Base-by-base conservation (phyloP, 139 green algal genomes). In the Deuterostichococcus epilithicus region DNA sequence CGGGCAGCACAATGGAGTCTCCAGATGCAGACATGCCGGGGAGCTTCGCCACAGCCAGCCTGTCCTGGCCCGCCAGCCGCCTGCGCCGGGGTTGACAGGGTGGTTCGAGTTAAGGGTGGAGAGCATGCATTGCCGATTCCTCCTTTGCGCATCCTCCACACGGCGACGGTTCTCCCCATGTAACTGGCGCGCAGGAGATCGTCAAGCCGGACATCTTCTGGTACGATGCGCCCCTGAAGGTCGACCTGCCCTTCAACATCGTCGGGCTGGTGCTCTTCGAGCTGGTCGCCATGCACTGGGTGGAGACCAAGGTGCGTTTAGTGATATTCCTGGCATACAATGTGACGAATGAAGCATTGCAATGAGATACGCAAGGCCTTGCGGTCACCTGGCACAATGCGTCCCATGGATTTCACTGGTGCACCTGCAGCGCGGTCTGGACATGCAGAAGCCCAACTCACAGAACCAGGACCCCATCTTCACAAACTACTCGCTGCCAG, bases 211-310 rank as follows among this genome's bases (percentile, higher is more conserved):
- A 95, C 37, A 69, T 89, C 60, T 96, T 97, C 83, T 92, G 85
- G 84, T 91, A 92, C 82, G 81, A 86, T 45, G 77, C 83, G 2
- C 68, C 80, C 67, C 77, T 76, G 66, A 83, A 86, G 74, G 34
- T 92, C 1, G 80, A 93, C 58, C 78, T 88, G 74, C 91, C 89
- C 28, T 88, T 95, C 74, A 82, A 86, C 82, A 87, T 91, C 74
- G 63, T 90, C 20, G 92, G 90, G 75, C 87, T 97, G 76, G 72
- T 96, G 35, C 85, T 84, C 23, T 87, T 97, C 37, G 83, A 97
- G 91, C 88, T 98, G 69, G 87, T 95, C 68, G 80, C 87, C 39
- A 97, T 97, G 90, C 91, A 95, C 85, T 96, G 80, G 73, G 79
- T 87, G 30, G 83, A 89, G 82, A 30, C 13, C 15, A 72, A 47